These are phyloP conservation scores for Pythium phragmiticola DNA, from an alignment of 352 stramenopile genomes.

Conservation along the genomic window DNA sequence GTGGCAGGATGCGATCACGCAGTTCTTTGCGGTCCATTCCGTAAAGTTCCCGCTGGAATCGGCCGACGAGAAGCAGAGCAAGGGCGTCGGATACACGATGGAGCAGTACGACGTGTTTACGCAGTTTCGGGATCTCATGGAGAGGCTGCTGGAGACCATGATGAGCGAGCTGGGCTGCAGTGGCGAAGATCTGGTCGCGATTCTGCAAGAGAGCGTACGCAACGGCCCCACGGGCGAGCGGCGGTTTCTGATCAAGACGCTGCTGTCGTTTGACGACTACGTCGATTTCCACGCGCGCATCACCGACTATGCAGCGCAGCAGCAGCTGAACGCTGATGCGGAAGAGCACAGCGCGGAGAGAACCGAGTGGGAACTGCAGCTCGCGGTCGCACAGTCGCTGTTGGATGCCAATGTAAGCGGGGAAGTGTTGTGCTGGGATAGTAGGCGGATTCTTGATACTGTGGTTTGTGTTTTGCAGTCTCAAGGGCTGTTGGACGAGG, in stretches of 20 bases:
- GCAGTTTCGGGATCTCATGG: constrained; percentile 68
- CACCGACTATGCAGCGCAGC: constrained; percentile 42
- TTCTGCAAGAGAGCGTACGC: constrained; percentile 42
- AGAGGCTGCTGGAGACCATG: constrained; percentile 58
- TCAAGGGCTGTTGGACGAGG: constrained; percentile 48
- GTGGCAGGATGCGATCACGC: constrained; percentile 50
- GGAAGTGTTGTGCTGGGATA: background rate
- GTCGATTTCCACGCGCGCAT: constrained; percentile 59
- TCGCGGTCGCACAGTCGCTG: constrained; percentile 65
- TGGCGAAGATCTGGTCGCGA: constrained; percentile 49
- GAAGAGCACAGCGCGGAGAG: background rate
- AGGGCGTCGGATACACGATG: constrained; percentile 37
- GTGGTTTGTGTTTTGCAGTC: constrained; percentile 21
- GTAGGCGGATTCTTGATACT: background rate
- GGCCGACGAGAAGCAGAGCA: constrained; percentile 26
- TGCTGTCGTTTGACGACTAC: constrained; percentile 74
- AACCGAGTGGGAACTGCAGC: constrained; percentile 60
- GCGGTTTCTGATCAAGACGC: constrained; percentile 61
- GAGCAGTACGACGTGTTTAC: constrained; percentile 69
- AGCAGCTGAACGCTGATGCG: constrained; percentile 6
- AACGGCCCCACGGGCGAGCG: constrained; percentile 41
- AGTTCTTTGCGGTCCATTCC: constrained; percentile 62
- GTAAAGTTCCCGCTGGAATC: constrained; percentile 37
- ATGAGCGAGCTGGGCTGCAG: constrained; percentile 62
- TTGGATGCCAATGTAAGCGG: constrained; percentile 53